Conservation (phyloP, 1,284 basidiomycete genomes). For the Sporisorium reilianum region DNA sequence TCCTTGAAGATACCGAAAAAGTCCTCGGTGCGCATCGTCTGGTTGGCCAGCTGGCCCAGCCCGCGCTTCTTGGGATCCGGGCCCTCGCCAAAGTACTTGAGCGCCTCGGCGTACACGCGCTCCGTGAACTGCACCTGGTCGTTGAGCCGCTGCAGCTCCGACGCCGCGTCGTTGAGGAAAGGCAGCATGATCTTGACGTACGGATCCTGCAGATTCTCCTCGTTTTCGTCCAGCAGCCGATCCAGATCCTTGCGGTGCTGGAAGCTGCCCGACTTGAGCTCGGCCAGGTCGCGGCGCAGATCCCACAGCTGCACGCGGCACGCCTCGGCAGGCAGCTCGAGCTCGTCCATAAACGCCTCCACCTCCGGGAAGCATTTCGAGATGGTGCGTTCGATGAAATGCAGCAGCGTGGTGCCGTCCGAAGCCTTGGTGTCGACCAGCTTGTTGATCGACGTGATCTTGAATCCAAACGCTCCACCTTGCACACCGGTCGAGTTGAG, state of each 20-base stretch:
- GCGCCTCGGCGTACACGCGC: constrained; percentile 63
- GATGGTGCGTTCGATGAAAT: constrained; percentile 92
- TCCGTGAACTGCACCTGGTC: constrained; percentile 68
- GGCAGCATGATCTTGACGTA: constrained; percentile 69
- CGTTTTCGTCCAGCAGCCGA: constrained; percentile 64
- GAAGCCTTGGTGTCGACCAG: constrained; percentile 95
- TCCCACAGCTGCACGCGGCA: constrained; percentile 75
- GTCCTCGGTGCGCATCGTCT: constrained; percentile 67
- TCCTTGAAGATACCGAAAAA: constrained; percentile 70
- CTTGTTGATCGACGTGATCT: constrained; percentile 97
- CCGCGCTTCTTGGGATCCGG: constrained; percentile 66
- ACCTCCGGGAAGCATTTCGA: constrained; percentile 88
- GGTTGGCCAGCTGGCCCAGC: constrained; percentile 53
- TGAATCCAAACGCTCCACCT: constrained; percentile 97
- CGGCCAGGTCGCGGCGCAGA: constrained; percentile 66
- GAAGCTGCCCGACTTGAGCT: constrained; percentile 65
- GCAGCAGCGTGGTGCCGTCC: constrained; percentile 87
- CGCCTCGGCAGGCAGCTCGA: constrained; percentile 89
- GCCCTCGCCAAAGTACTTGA: constrained; percentile 68
- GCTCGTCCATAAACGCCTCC: constrained; percentile 88
- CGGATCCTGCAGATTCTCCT: constrained; percentile 63
- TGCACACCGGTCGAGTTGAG: constrained; percentile 97
- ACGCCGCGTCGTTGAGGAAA: constrained; percentile 61
- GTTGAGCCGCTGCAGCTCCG: constrained; percentile 57
- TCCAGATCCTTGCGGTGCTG: constrained; percentile 68